Base-by-base conservation (phyloP, 2,329 filamentous ascomycete species). In the Penicillium italicum region DNA sequence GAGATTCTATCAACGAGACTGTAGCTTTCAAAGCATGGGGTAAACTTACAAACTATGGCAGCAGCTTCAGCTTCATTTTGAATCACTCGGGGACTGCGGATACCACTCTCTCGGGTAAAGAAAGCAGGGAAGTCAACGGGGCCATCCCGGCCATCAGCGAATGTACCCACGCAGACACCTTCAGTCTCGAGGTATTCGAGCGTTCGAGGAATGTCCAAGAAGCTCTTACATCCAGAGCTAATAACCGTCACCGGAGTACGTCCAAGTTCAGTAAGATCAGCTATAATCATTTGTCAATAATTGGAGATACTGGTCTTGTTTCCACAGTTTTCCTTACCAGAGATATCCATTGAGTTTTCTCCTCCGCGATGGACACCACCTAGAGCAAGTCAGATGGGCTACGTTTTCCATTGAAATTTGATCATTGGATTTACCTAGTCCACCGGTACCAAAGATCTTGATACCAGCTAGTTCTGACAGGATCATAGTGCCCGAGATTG, bases 181-280 rank as follows among this genome's bases (percentile, higher is more conserved):
- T 87, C 82, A 0, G 85, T 88, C 67, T 88, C 85, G 4, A 88
- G 77, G 64, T 85, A 87, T 76, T 99, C 94, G 5, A 99, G 80
- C 0, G 94, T 99, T 50, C 90, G 82, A 2, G 89, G 86, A 57
- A 97, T 91, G 69, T 99, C 94, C 36, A 99, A 80, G 73, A 99
- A 97, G 59, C 93, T 94, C 77, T 99, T 99, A 77, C 91, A 95
- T 14, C 94, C 94, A 62, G 89, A 91, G 72, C 88, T 89, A 50
- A 99, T 80, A 2, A 99, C 92, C 26, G 92, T 88, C 50, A 99
- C 87, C 11, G 90, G 85, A 8, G 92, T 97, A 55, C 91, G 83
- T 16, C 94, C 92, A 48, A 99, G 83, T 79, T 97, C 94, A 4
- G 90, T 97, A 58, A 99, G 80, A 74, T 99, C 94, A 38, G 94